Evolutionary conservation across 192 early-diverging fungal genomes (phyloP), one percentile per base, ranked within the genome.

Genomic region (Coemansia pectinata): DNA sequence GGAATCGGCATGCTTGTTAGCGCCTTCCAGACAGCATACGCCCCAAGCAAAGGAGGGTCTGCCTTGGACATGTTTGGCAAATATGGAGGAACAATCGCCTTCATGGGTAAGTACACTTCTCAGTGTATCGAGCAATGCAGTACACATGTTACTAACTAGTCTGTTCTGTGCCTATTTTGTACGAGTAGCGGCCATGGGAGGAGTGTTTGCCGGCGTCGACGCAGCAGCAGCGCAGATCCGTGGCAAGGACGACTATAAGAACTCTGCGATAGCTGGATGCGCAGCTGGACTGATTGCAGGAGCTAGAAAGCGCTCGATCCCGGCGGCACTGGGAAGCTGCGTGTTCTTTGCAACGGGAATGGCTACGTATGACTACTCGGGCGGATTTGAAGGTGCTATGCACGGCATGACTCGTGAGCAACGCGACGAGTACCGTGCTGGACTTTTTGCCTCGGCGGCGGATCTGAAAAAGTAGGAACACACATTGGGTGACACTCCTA

Each of bases 181-280:
- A 25, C 47, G 21, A 47, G 70, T 83, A 90, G 91, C 90, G 69
- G 90, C 88, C 21, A 89, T 93, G 86, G 91, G 90, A 60, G 91
- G 91, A 76, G 83, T 91, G 38, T 93, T 90, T 88, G 86, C 90
- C 38, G 87, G 86, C 36, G 88, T 87, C 48, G 89, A 90, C 62
- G 82, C 87, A 23, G 78, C 84, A 21, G 77, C 79, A 17, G 68
- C 81, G 21, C 80, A 88, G 66, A 71, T 87, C 62, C 89, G 91
- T 64, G 83, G 85, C 67, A 85, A 88, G 62, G 88, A 91, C 62
- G 91, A 93, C 76, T 84, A 86, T 74, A 77, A 86, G 62, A 93
- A 93, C 76, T 85, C 88, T 64, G 88, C 82, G 25, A 81, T 87
- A 60, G 91, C 87, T 66, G 91, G 91, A 47, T 91, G 91, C 70